phyloP scores from a whole-genome alignment of 129 eudicot species.

The Chrysanthemum lavandulifolium region DNA sequence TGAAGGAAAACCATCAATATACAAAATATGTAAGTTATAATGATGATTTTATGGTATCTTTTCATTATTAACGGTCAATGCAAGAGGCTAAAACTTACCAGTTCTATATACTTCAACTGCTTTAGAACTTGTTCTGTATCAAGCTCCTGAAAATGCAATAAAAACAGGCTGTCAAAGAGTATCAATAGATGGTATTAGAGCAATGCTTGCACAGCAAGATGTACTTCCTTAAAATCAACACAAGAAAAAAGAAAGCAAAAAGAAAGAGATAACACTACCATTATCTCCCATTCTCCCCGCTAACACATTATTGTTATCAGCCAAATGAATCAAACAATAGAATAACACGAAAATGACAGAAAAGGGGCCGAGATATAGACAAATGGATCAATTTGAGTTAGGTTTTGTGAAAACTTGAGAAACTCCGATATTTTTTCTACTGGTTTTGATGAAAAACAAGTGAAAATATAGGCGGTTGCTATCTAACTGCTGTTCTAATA shows the following conservation, averaged over 20 bases:
- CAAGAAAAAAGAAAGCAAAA: neutral
- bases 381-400: too few species aligned
- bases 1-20: neutral
- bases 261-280: too few species aligned
- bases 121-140: conserved; percentile 74
- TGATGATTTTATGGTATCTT: neutral
- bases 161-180: neutral
- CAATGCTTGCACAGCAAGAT: neutral
- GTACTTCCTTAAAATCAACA: neutral
- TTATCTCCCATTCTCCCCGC: too few species aligned
- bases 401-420: too few species aligned
- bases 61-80: neutral
- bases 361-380: too few species aligned
- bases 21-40: neutral
- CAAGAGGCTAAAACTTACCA: conserved; percentile 49
- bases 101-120: conserved; percentile 87
- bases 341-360: too few species aligned
- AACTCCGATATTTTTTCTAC: too few species aligned
- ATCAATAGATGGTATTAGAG: conserved; percentile 3
- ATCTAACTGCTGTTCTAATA: too few species aligned
- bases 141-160: conserved; percentile 59
- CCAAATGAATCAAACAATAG: too few species aligned
- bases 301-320: too few species aligned
- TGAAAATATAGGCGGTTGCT: too few species aligned
- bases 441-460: too few species aligned